These are phyloP conservation scores for Cicer bijugum DNA, from an alignment of 306 rosid genomes.

Conservation along the genomic window DNA sequence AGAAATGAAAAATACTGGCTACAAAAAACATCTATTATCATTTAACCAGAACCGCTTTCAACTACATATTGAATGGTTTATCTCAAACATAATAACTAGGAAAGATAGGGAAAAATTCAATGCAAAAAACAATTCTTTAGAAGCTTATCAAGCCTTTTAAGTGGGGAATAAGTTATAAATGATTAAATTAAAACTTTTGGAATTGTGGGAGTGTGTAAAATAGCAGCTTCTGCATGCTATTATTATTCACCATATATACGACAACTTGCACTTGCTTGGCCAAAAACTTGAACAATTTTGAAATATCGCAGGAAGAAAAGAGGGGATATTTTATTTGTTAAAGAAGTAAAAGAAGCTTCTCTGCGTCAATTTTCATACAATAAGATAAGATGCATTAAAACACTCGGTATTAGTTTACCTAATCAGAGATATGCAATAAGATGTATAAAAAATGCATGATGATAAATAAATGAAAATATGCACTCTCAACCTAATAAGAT, in stretches of 20 bases:
- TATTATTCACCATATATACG: conserved; percentile 19
- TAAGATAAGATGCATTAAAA: not conserved
- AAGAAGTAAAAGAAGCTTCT: conserved; percentile 1
- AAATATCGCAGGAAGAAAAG: conserved; percentile 25
- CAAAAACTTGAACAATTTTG: conserved; percentile 33
- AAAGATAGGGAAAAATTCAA: conserved; percentile 31
- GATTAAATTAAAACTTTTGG: not conserved
- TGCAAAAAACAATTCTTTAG: conserved; percentile 28
- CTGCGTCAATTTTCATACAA: not conserved
- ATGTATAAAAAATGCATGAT: conserved; percentile 1
- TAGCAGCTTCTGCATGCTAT: conserved; percentile 2
- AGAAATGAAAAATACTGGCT: not conserved
- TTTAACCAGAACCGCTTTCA: not conserved
- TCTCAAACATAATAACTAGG: not conserved
- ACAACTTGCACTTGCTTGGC: conserved; percentile 32
- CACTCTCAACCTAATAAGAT: conserved; percentile 19
- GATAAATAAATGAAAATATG: conserved; percentile 18
- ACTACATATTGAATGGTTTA: not conserved
- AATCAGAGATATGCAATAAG: conserved; percentile 21
- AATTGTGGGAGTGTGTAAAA: not conserved
- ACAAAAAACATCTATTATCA: too few species aligned
- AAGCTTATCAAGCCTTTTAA: conserved; percentile 26
- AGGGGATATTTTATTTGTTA: not conserved
- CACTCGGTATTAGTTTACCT: conserved; percentile 12
- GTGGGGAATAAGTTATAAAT: conserved; percentile 7